phyloP scores from a whole-genome alignment of 1,284 basidiomycete genomes.

The Exobasidium cylindrosporum region DNA sequence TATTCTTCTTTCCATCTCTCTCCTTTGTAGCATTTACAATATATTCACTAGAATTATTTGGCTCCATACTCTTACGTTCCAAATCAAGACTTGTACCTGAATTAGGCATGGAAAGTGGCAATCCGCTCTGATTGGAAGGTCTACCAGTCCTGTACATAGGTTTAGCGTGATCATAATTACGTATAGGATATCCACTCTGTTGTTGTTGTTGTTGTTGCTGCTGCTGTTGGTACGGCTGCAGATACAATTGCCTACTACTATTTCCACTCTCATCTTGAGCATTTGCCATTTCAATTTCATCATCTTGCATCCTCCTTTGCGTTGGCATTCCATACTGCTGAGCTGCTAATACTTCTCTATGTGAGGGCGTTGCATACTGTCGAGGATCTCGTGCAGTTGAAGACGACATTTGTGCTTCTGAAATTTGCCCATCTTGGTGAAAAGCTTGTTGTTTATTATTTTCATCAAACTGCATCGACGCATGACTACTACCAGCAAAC shows the following conservation, averaged over 20 bases:
- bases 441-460: background rate
- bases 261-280: no score
- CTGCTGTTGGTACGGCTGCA: background rate
- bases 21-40: background rate
- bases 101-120: background rate
- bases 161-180: background rate
- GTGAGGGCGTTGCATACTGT: background rate
- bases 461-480: background rate
- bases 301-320: background rate
- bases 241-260: background rate
- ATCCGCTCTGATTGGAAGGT: background rate
- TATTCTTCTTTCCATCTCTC: background rate
- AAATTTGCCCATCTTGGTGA: background rate
- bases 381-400: background rate
- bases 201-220: slow-evolving; percentile 12
- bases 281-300: background rate
- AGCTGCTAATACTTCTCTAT: no score
- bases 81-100: background rate
- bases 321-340: background rate
- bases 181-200: background rate
- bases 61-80: background rate
- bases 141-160: background rate
- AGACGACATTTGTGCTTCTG: background rate
- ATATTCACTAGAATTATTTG: no score
- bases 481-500: slow-evolving; percentile 8